Evolutionary conservation across 1,284 basidiomycete species (phyloP), one percentile per base, ranked within the genome.

Genomic region (Ustilago xerochloae): DNA sequence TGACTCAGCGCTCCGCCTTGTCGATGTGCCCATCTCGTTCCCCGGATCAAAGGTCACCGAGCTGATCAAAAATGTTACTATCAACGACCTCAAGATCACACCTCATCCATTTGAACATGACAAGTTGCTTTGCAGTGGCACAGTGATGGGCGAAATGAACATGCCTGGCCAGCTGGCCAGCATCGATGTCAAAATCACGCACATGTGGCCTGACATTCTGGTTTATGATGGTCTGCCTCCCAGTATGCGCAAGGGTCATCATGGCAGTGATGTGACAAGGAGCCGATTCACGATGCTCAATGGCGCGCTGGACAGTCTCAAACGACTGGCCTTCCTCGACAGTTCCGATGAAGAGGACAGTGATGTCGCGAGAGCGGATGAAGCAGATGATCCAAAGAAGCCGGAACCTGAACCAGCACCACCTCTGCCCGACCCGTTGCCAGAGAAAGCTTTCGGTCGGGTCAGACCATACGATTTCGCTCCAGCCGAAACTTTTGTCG

Each of bases 51-150:
- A 77, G 32, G 78, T 80, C 33, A 81, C 80, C 12, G 80, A 81
- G 41, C 67, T 81, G 20, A 78, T 81, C 69, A 75, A 75, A 61
- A 78, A 81, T 43, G 78, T 81, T n/a, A 79, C 78, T 29, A 81
- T 81, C 49, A 47, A 69, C 36, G 77, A 81, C 35, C 65, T 81
- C 57, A 77, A 79, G 62, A 80, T 81, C 55, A 66, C 77, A 20
- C 74, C 80, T 18, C 80, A 81, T 55, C 78, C 78, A 20, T 80
- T 79, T 30, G 77, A 75, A 48, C 39, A 73, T 28, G 80, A 81
- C 48, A 79, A 79, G 72, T 57, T 81, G 24, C 49, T 80, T 24
- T 80, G 77, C 69, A 75, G 70, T 51, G 80, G 80, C 13, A 80
- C 77, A 1, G 70, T 81, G 30, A 67, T 79, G 63, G 80, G 80